These are phyloP conservation scores for Salix exigua DNA, from an alignment of 345 rosid genomes.

Conservation along the genomic window DNA sequence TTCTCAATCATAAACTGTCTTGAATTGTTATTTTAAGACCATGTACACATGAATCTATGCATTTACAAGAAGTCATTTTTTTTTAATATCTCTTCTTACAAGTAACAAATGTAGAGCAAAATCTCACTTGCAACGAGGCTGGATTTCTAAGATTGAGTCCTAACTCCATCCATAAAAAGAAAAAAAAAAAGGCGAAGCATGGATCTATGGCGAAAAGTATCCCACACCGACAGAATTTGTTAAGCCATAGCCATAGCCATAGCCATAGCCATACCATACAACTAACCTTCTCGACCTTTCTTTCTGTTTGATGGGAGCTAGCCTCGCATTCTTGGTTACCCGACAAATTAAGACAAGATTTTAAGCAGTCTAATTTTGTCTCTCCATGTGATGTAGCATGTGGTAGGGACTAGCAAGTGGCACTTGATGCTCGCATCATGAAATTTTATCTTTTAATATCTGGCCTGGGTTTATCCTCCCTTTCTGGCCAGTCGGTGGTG, in stretches of 20 bases:
- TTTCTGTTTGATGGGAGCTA: too few relatives aligned
- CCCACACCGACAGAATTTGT: neutral
- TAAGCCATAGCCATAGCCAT: too few relatives aligned
- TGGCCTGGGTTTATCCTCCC: neutral
- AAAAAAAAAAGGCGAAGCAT: neutral
- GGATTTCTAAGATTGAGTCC: neutral
- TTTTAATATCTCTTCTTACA: neutral
- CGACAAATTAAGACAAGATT: neutral
- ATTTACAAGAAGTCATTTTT: too few relatives aligned
- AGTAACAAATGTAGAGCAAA: neutral
- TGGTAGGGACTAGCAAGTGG: neutral
- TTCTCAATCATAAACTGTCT: too few relatives aligned
- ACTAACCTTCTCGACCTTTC: neutral
- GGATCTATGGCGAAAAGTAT: neutral
- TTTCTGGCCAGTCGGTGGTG: conserved; percentile 8
- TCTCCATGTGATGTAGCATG: neutral
- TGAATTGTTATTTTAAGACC: too few relatives aligned
- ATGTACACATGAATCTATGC: too few relatives aligned
- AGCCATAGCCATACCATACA: too few relatives aligned
- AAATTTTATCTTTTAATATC: conserved; percentile 2
- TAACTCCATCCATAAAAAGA: neutral
- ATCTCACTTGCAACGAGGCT: neutral
- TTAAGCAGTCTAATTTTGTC: neutral
- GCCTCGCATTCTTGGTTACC: neutral
- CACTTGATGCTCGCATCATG: neutral